These are phyloP conservation scores for Aspergillus indologenus DNA, from an alignment of 495 filamentous ascomycete species.

Conservation along the genomic window DNA sequence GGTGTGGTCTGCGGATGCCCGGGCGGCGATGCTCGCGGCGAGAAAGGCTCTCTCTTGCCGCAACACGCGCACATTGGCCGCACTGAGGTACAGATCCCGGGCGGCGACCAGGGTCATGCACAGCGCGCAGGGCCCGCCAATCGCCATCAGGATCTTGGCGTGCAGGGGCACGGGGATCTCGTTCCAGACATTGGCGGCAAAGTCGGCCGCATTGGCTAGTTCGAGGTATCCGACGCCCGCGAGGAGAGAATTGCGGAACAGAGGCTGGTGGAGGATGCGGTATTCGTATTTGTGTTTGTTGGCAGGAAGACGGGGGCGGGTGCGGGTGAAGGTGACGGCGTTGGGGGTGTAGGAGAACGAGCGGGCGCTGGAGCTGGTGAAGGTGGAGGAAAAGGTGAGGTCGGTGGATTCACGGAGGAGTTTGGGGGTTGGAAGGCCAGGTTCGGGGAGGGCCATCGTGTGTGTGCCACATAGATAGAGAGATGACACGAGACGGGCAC, in stretches of 20 bases:
- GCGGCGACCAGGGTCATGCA: constrained; percentile 43
- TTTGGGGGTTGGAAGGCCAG: background rate
- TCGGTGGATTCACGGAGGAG: constrained; percentile 9
- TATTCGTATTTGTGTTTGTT: background rate
- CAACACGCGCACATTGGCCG: constrained; percentile 42
- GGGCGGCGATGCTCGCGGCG: background rate
- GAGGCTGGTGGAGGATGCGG: constrained; percentile 25
- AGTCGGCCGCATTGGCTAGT: constrained; percentile 51
- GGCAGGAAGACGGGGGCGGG: background rate
- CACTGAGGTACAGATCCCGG: constrained; percentile 41
- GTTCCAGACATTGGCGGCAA: constrained; percentile 56
- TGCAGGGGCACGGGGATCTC: constrained; percentile 43
- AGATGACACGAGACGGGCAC: background rate
- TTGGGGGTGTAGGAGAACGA: background rate
- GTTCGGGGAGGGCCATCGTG: background rate
- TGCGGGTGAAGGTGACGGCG: constrained; percentile 15
- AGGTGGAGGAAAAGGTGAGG: constrained; percentile 15
- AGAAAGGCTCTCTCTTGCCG: constrained; percentile 29
- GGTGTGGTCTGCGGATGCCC: constrained; percentile 3
- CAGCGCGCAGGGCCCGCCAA: constrained; percentile 46
- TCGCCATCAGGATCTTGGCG: constrained; percentile 46
- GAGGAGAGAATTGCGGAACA: constrained; percentile 47
- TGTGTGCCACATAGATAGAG: background rate
- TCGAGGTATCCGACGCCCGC: constrained; percentile 49
- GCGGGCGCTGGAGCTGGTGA: constrained; percentile 15